phyloP scores from a whole-genome alignment of 345 rosid genomes.

The Rhizophora apiculata region DNA sequence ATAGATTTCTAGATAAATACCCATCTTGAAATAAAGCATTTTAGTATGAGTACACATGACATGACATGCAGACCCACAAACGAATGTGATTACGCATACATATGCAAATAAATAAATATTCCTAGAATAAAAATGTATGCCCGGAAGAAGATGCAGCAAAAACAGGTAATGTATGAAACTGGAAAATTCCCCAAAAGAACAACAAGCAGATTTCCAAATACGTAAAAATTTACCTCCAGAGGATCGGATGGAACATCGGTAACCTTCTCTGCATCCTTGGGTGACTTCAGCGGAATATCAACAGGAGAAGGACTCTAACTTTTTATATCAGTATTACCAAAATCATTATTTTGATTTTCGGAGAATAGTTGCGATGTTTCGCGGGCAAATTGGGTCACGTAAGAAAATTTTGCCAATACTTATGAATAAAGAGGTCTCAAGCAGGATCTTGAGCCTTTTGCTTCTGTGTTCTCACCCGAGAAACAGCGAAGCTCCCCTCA shows the following conservation, averaged over 20 bases:
- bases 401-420: constrained; percentile 77
- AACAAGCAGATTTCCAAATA: not conserved
- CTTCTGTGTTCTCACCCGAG: constrained; percentile 51
- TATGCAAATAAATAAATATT: no score
- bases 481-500: constrained; percentile 34
- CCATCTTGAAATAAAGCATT: no score
- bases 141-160: no score
- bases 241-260: constrained; percentile 68
- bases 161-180: no score
- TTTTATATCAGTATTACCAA: constrained; percentile 58
- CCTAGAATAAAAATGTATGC: no score
- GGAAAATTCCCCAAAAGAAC: not conserved
- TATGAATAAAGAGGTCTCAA: constrained; percentile 77
- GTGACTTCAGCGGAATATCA: constrained; percentile 39
- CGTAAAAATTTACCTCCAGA: constrained; percentile 54
- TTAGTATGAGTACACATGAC: no score
- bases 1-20: no score
- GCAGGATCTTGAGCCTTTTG: constrained; percentile 79
- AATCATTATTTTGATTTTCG: constrained; percentile 58
- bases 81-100: no score
- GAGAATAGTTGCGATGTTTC: constrained; percentile 86
- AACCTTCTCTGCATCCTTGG: constrained; percentile 43
- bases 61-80: no score
- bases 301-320: constrained; percentile 27
- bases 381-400: constrained; percentile 89